A percentile compares a stretch with the other conserved stretches of the same genome.
Evolutionary conservation across 2,329 filamentous ascomycete genomes (phyloP).

Genomic region (Cladophialophora bantiana): DNA sequence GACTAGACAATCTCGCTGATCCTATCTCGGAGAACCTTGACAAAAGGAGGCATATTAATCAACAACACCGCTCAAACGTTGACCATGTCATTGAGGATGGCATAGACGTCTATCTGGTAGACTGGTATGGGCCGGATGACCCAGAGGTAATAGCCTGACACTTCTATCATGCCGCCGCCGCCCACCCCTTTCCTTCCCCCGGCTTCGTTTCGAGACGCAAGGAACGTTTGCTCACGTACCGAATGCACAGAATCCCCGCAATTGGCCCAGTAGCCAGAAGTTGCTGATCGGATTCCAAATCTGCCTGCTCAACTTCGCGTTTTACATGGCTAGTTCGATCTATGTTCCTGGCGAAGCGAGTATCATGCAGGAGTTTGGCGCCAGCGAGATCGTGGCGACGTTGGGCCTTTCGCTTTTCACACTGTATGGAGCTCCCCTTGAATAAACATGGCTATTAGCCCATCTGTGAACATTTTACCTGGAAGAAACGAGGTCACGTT

Average conservation of each 20-base stretch:
- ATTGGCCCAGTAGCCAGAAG: slow-evolving; percentile 6
- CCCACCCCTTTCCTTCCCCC: too few relatives aligned
- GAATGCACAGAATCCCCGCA: slow-evolving; percentile 10
- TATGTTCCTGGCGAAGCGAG: slow-evolving; percentile 54
- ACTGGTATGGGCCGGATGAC: slow-evolving; percentile 22
- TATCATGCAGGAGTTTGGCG: slow-evolving; percentile 54
- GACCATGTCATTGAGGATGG: slow-evolving; percentile 9
- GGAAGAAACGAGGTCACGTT: too few relatives aligned
- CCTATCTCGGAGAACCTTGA: neutral
- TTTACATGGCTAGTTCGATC: slow-evolving; percentile 60
- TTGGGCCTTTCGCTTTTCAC: slow-evolving; percentile 60
- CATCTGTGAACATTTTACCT: too few relatives aligned
- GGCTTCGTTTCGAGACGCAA: too few relatives aligned
- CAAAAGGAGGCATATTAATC: neutral
- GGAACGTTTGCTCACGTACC: too few relatives aligned
- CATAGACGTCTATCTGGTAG: slow-evolving; percentile 16
- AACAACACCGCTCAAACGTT: neutral
- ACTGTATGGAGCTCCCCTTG: too few relatives aligned
- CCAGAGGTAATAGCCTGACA: slow-evolving; percentile 5
- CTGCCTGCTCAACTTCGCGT: slow-evolving; percentile 56
- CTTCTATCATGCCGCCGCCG: too few relatives aligned
- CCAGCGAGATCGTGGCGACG: slow-evolving; percentile 53
- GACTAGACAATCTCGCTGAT: neutral
- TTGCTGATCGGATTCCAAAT: slow-evolving; percentile 41
- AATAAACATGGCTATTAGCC: too few relatives aligned